These are phyloP conservation scores for Leccinum olivaceoglutinosum DNA, from an alignment of 1,284 basidiomycete species.

Conservation along the genomic window DNA sequence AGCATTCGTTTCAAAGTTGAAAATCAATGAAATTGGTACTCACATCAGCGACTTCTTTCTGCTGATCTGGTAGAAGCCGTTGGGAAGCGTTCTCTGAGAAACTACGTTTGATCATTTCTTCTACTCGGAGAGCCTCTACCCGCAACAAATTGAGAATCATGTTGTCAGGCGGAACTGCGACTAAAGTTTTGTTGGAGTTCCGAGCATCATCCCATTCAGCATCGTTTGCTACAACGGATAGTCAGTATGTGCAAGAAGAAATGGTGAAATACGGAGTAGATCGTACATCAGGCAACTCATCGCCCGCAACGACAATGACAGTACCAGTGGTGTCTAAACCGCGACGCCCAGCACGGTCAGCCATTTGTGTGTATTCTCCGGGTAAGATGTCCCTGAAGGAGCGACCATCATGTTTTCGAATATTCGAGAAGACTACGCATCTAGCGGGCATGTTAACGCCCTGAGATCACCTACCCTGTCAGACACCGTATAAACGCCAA, in stretches of 20 bases:
- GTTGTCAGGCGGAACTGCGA: conserved; percentile 97
- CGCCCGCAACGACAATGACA: conserved; percentile 86
- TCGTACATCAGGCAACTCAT: conserved; percentile 82
- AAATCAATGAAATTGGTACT: conserved; percentile 15
- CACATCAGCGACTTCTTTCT: conserved; percentile 81
- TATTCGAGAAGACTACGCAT: conserved; percentile 94
- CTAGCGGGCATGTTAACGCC: conserved; percentile 99
- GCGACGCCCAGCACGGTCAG: conserved; percentile 93
- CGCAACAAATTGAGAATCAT: conserved; percentile 95
- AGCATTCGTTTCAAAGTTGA: not conserved
- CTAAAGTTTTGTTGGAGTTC: conserved; percentile 85
- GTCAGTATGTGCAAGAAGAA: conserved; percentile 12
- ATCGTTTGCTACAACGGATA: conserved; percentile 52
- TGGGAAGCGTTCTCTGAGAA: conserved; percentile 99
- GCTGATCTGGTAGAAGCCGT: conserved; percentile 87
- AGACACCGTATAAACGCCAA: conserved; percentile 3
- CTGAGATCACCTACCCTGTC: conserved; percentile 36
- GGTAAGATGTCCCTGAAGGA: conserved; percentile 87
- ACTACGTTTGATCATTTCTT: conserved; percentile 99
- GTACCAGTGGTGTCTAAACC: conserved; percentile 95
- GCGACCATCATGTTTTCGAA: conserved; percentile 93
- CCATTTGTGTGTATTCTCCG: conserved; percentile 98
- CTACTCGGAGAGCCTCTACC: conserved; percentile 93
- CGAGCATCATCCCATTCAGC: conserved; percentile 89
- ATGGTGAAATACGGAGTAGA: not conserved